Conservation (phyloP, 768 basidiomycete species). For the Crassisporium funariophilum region DNA sequence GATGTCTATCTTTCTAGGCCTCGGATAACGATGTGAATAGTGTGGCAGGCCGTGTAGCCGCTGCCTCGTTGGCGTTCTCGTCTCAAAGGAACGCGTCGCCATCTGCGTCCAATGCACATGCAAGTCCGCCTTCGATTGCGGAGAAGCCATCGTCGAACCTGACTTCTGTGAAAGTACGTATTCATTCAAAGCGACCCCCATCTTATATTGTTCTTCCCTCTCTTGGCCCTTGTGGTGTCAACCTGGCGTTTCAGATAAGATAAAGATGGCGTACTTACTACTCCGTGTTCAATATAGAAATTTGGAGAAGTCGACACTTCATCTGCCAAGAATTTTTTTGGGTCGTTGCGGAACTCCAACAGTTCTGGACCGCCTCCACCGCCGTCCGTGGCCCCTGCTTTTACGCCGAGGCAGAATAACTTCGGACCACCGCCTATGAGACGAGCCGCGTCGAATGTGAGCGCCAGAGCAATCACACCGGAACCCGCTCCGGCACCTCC, state of each 20-base stretch:
- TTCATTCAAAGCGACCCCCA: slow-evolving; percentile 5
- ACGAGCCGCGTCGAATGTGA: slow-evolving; percentile 24
- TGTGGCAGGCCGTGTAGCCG: slow-evolving; percentile 58
- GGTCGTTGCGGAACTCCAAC: slow-evolving; percentile 47
- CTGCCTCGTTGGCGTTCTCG: slow-evolving; percentile 52
- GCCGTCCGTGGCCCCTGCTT: slow-evolving; percentile 41
- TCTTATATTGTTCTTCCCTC: slow-evolving; percentile 5
- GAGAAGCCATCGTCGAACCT: slow-evolving; percentile 30
- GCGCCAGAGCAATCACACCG: slow-evolving; percentile 26
- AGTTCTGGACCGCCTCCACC: slow-evolving; percentile 36
- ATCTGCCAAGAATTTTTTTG: slow-evolving; percentile 47
- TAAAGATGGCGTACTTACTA: neutral
- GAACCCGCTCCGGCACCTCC: slow-evolving; percentile 23
- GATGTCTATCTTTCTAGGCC: slow-evolving; percentile 27
- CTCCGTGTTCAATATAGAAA: slow-evolving; percentile 39
- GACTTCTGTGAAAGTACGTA: slow-evolving; percentile 29
- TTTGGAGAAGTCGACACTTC: slow-evolving; percentile 63
- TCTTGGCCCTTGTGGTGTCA: slow-evolving; percentile 8
- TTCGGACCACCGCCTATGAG: slow-evolving; percentile 56
- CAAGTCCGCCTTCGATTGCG: slow-evolving; percentile 31
- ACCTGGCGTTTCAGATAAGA: slow-evolving; percentile 2
- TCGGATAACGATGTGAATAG: slow-evolving; percentile 41
- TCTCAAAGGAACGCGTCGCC: slow-evolving; percentile 20
- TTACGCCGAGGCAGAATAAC: slow-evolving; percentile 41
- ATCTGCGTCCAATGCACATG: slow-evolving; percentile 8